Evolutionary conservation across 2,329 filamentous ascomycete species (phyloP).

Genomic region (Phaeosphaeria sp.): DNA sequence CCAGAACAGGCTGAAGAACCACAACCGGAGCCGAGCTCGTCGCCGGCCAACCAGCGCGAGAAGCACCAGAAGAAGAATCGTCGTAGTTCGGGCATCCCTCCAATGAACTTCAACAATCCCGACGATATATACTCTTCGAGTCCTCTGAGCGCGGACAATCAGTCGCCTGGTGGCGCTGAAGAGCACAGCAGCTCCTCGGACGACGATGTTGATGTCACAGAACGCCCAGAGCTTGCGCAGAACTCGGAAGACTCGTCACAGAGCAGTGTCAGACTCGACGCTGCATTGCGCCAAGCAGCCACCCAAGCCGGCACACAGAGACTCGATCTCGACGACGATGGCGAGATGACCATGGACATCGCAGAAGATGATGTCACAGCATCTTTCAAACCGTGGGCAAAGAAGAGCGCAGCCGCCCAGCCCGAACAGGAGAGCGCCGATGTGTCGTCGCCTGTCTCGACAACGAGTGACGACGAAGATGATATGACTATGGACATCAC

Average conservation of each 20-base stretch:
- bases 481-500: constrained; percentile 97
- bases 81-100: constrained; percentile 71
- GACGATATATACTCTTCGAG: constrained; percentile 76
- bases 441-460: constrained; percentile 56
- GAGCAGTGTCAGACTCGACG: constrained; percentile 77
- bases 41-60: constrained; percentile 70
- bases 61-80: constrained; percentile 66
- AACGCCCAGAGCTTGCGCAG: constrained; percentile 61
- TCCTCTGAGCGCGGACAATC: constrained; percentile 70
- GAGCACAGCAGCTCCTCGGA: constrained; percentile 63
- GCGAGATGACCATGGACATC: constrained; percentile 60
- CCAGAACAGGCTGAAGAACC: constrained; percentile 67
- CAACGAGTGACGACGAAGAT: constrained; percentile 53
- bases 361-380: constrained; percentile 74
- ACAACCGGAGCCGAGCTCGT: constrained; percentile 63
- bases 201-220: constrained; percentile 76
- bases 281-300: constrained; percentile 77
- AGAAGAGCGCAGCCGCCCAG: constrained; percentile 55
- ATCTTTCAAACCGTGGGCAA: constrained; percentile 75
- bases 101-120: constrained; percentile 68
- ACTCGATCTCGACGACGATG: constrained; percentile 64
- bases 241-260: constrained; percentile 64
- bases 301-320: constrained; percentile 75
- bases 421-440: constrained; percentile 59
- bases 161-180: constrained; percentile 49